Conservation (phyloP, 345 rosid genomes). For the Lepidium didymum region DNA sequence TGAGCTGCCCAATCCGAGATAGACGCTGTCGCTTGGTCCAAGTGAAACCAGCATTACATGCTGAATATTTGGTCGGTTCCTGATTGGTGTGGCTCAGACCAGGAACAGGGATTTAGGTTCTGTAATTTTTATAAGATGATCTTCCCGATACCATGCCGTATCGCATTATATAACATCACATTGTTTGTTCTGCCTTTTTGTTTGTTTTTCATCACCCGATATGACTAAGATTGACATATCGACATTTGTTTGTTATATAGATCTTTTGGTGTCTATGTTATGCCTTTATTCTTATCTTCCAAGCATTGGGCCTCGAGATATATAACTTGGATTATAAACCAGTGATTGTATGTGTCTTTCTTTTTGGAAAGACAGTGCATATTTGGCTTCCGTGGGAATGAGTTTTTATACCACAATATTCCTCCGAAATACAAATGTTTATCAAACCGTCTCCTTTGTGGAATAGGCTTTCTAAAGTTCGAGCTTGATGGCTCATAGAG, state of each 20-base stretch:
- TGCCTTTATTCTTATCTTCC: too few relatives aligned
- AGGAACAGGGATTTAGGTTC: background rate
- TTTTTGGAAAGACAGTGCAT: too few relatives aligned
- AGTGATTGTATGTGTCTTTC: too few relatives aligned
- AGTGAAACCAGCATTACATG: slow-evolving; percentile 30
- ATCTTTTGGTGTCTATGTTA: background rate
- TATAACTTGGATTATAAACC: too few relatives aligned
- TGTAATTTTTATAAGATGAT: background rate
- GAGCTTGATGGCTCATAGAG: too few relatives aligned
- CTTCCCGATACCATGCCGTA: background rate
- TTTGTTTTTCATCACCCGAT: background rate
- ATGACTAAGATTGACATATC: background rate
- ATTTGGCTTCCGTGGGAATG: too few relatives aligned
- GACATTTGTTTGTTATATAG: slow-evolving; percentile 3
- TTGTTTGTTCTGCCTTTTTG: slow-evolving; percentile 6
- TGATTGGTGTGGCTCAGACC: background rate
- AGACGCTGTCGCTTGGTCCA: slow-evolving; percentile 93
- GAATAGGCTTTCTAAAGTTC: too few relatives aligned
- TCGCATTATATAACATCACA: background rate
- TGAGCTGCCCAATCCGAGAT: slow-evolving; percentile 87
- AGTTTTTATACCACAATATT: too few relatives aligned
- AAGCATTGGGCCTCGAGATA: too few relatives aligned
- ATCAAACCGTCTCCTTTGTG: too few relatives aligned
- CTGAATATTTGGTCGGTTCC: background rate
- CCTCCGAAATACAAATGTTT: too few relatives aligned